Base-by-base conservation (phyloP, 1,284 basidiomycete genomes). In the Trametes versicolor region DNA sequence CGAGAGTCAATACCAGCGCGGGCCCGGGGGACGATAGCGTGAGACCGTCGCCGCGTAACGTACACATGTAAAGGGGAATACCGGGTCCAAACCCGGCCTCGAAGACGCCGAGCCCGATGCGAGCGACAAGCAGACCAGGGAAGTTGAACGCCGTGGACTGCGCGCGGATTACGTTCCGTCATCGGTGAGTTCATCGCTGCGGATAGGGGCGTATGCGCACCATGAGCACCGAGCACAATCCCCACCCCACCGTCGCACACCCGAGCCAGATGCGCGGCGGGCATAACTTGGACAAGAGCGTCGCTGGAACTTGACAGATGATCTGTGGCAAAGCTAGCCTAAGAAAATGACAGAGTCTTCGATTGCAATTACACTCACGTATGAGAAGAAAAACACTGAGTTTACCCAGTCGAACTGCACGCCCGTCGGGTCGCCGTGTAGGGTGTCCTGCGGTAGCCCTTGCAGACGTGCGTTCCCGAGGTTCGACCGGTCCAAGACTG, bases 391-490 rank as follows among this genome's bases (percentile, higher is more conserved):
- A 76, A 93, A 93, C 3, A 83, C 83, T 0, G 92, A 90, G 64
- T 87, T 90, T 57, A 91, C 77, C 91, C 90, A 92, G 72, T 91
- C 90, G 71, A 90, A 93, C 25, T 86, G 77, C 19, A 81, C 69
- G 2, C 91, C 91, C 0, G 86, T 88, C 8, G 84, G 83, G 71
- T 93, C 92, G 2, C 91, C 91, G 32, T 82, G 81, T 5, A 93
- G 83, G 13, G 83, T 76, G 67, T 92, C 90, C 49, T 83, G 73
- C 1, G 88, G 84, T 4, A 93, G 77, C 2, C 88, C 88, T 75
- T 91, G 91, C 43, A 93, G 78, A 50, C 91, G 84, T 47, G 92
- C 92, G 73, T 93, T 93, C 15, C 92, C 91, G 47, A 93, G 72
- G 71, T 93, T 93, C 2, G 88, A 87, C 51, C 92, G 84, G 74